Evolutionary conservation across 352 stramenopile genomes (phyloP).

Genomic region (Peronospora destructor): DNA sequence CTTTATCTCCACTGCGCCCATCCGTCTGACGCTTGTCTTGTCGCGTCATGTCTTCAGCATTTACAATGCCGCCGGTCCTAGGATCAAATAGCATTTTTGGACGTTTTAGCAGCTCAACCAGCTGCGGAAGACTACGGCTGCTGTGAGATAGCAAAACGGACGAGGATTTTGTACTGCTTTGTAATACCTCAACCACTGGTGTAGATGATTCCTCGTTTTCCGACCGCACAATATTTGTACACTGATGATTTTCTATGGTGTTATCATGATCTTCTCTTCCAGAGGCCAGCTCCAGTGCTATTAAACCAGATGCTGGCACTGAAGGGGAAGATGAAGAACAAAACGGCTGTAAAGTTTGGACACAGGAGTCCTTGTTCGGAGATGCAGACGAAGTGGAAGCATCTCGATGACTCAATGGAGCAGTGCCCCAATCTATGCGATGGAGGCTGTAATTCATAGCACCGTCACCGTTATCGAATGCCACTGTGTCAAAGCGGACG

Average conservation of each 20-base stretch:
- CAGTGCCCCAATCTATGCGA: conserved; percentile 15
- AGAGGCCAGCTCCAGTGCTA: conserved; percentile 5
- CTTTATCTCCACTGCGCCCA: conserved; percentile 6
- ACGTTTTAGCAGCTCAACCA: conserved; percentile 54
- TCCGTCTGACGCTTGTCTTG: conserved; percentile 10
- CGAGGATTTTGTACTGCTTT: conserved; percentile 15
- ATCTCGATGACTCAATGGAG: conserved; percentile 1
- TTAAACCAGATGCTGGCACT: background rate
- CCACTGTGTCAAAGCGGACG: conserved; percentile 22
- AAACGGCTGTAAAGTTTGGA: background rate
- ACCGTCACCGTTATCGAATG: conserved; percentile 7
- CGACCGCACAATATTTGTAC: background rate
- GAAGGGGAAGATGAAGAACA: conserved; percentile 3
- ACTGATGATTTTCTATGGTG: background rate
- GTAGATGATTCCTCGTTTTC: conserved; percentile 13
- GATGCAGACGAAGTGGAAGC: conserved; percentile 1
- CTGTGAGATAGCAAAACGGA: conserved; percentile 13
- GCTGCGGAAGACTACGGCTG: conserved; percentile 21
- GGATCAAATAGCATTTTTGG: conserved; percentile 71
- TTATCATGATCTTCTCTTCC: background rate
- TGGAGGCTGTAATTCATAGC: conserved; percentile 16
- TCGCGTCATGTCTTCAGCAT: conserved; percentile 20
- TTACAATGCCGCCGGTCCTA: conserved; percentile 56
- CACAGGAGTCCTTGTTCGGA: conserved; percentile 3
- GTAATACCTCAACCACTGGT: conserved; percentile 2